Percentiles rank a stretch among this genome's conserved stretches.
These are phyloP conservation scores for Trichoderma harzianum DNA, from an alignment of 2,329 filamentous ascomycete species.

Conservation along the genomic window DNA sequence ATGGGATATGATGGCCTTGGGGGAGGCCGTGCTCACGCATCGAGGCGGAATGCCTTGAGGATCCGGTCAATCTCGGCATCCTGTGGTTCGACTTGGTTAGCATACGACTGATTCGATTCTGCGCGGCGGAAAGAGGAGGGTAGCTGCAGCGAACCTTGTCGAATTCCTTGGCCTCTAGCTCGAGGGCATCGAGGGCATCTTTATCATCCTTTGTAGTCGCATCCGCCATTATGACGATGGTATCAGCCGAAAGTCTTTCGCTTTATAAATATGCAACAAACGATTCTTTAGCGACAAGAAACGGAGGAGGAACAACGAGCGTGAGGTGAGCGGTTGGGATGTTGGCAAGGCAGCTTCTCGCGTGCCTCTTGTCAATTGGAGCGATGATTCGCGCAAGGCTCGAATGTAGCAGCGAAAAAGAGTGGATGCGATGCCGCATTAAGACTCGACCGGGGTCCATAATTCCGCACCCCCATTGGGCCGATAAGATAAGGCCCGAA, in stretches of 20 bases:
- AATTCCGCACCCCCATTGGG: constrained; percentile 26
- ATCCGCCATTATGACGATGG: constrained; percentile 34
- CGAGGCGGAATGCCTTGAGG: constrained; percentile 77
- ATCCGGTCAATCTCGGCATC: constrained; percentile 96
- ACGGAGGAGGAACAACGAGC: not conserved
- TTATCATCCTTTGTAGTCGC: constrained; percentile 54
- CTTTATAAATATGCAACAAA: not conserved
- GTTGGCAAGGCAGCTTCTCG: constrained; percentile 5
- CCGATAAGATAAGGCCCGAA: constrained; percentile 39
- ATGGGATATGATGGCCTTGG: not conserved
- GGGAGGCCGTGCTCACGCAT: constrained; percentile 44
- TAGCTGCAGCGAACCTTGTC: constrained; percentile 61
- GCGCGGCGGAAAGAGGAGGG: not conserved
- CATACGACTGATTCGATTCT: not conserved
- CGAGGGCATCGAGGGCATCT: constrained; percentile 76
- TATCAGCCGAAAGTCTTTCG: not conserved
- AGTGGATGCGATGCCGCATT: constrained; percentile 19
- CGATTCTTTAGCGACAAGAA: not conserved
- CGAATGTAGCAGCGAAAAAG: not conserved
- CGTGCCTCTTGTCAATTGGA: constrained; percentile 8
- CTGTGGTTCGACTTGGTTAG: constrained; percentile 41
- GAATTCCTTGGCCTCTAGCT: constrained; percentile 83
- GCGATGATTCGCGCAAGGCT: constrained; percentile 8
- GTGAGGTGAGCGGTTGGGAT: not conserved
- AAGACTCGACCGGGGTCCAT: not conserved